Base-by-base conservation (phyloP, 345 rosid genomes). In the Microthlaspi erraticum region DNA sequence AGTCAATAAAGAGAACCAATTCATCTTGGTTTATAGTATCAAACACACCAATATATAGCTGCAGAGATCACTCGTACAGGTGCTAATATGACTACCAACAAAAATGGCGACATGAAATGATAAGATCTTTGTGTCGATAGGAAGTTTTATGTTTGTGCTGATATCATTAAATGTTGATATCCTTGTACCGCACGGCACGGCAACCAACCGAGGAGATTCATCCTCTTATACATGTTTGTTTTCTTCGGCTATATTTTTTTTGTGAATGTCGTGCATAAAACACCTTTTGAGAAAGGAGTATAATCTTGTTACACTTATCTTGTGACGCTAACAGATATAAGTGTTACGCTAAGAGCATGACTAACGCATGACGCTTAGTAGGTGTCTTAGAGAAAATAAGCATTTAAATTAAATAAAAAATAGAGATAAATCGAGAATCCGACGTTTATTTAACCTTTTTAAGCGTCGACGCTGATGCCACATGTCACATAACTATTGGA, bases 101-200 rank as follows among this genome's bases (percentile, higher is more conserved):
- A 34, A 19, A 39, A 57, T 53, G 20, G 19, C 0, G 37, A 41
- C 9, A 59, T 59, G 66, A 31, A 56, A 60, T 11, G 41, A 36
- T 41, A 46, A 9, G 59, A 38, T 48, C 10, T 51, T 60, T 49
- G 41, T 56, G 52, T 55, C 63, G 71, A 57, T 73, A 74, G 39
- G 34, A 60, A 17, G 0, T 42, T 42, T 14, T 66, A 31, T 66
- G 13, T 59, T 50, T 74, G 31, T 33, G 57, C 12, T 43, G 50
- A 26, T 42, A 32, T 60, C 1, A 20, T 59, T 3, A 51, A 39
- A 49, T 56, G 59, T n/a, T 73, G n/a, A n/a, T n/a, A n/a, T 73
- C 59, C 66, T 73, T 73, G 38, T 41, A 20, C 5, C 54, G 3
- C 42, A 63, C 56, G 64, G 50, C n/a, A n/a, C n/a, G n/a, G n/a